Percentiles rank a stretch among this genome's conserved stretches.
phyloP scores from a whole-genome alignment of 352 stramenopile species.

The Hyaloperonospora brassicae region DNA sequence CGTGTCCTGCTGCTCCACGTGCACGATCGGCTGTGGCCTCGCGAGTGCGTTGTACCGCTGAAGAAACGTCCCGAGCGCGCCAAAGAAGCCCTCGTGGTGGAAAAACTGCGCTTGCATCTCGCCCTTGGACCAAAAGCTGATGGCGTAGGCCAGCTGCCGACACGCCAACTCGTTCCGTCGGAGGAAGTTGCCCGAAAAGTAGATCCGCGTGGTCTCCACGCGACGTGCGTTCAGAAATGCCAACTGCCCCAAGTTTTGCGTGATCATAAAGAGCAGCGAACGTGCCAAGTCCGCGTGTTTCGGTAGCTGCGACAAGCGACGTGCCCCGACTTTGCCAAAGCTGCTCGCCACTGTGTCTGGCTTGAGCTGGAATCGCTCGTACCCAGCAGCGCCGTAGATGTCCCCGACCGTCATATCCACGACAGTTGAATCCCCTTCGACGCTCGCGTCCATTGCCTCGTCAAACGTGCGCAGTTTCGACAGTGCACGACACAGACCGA shows the following conservation, averaged over 20 bases:
- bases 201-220: slow-evolving; percentile 88
- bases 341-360: slow-evolving; percentile 89
- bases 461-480: slow-evolving; percentile 81
- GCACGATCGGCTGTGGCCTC: slow-evolving; percentile 3
- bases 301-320: slow-evolving; percentile 23
- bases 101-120: slow-evolving; percentile 88
- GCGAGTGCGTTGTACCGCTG: slow-evolving; percentile 16
- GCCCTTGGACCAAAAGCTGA: slow-evolving; percentile 96
- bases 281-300: slow-evolving; percentile 91
- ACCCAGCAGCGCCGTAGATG: slow-evolving; percentile 92
- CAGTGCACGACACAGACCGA: slow-evolving; percentile 91
- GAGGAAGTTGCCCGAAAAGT: slow-evolving; percentile 95
- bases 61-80: slow-evolving; percentile 93
- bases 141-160: slow-evolving; percentile 86
- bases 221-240: slow-evolving; percentile 94
- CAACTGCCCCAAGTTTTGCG: slow-evolving; percentile 94
- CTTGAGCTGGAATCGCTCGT: slow-evolving; percentile 85
- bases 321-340: slow-evolving; percentile 90
- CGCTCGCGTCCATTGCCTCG: slow-evolving; percentile 67
- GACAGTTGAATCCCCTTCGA: slow-evolving; percentile 53
- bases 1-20: too few relatives aligned
- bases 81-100: slow-evolving; percentile 96
- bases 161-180: slow-evolving; percentile 91
- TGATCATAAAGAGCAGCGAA: slow-evolving; percentile 97
- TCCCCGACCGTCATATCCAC: slow-evolving; percentile 97